Conservation (phyloP, 805 yeast genomes). For the Candida berthetii region DNA sequence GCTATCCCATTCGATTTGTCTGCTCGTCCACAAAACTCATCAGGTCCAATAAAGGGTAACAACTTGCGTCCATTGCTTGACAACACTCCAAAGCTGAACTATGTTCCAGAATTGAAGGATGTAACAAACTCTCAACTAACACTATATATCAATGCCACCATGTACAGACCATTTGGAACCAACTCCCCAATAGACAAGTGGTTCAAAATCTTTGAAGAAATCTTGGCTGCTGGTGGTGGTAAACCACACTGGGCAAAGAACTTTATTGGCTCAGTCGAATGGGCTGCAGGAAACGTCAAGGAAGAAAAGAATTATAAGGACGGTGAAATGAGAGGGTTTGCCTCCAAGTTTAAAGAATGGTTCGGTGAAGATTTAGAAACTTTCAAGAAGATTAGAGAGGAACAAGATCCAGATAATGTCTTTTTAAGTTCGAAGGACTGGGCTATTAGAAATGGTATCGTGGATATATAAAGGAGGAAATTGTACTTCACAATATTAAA, state of each 20-base stretch:
- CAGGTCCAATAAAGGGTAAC: slow-evolving; percentile 86
- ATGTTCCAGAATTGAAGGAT: slow-evolving; percentile 38
- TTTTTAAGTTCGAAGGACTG: slow-evolving; percentile 75
- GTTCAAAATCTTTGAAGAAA: slow-evolving; percentile 78
- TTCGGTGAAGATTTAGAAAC: slow-evolving; percentile 62
- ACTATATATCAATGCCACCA: slow-evolving; percentile 85
- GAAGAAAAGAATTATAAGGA: slow-evolving; percentile 37
- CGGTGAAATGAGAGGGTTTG: slow-evolving; percentile 78
- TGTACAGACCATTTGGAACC: slow-evolving; percentile 87
- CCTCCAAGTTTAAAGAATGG: slow-evolving; percentile 66
- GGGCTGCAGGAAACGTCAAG: slow-evolving; percentile 22
- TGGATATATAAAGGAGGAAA: neutral
- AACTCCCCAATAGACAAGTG: slow-evolving; percentile 72
- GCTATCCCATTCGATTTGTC: slow-evolving; percentile 39
- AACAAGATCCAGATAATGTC: slow-evolving; percentile 76
- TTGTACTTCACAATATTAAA: too few relatives aligned
- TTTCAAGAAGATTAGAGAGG: slow-evolving; percentile 58
- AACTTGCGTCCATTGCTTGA: slow-evolving; percentile 77
- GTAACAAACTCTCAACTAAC: slow-evolving; percentile 72
- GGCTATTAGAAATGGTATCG: slow-evolving; percentile 75
- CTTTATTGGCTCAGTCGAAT: slow-evolving; percentile 56
- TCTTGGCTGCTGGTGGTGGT: slow-evolving; percentile 75
- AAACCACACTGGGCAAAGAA: slow-evolving; percentile 99
- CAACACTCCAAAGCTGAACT: slow-evolving; percentile 62
- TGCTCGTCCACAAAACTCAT: slow-evolving; percentile 42